These are phyloP conservation scores for Terfezia claveryi DNA, from an alignment of 495 filamentous ascomycete species.

Conservation along the genomic window DNA sequence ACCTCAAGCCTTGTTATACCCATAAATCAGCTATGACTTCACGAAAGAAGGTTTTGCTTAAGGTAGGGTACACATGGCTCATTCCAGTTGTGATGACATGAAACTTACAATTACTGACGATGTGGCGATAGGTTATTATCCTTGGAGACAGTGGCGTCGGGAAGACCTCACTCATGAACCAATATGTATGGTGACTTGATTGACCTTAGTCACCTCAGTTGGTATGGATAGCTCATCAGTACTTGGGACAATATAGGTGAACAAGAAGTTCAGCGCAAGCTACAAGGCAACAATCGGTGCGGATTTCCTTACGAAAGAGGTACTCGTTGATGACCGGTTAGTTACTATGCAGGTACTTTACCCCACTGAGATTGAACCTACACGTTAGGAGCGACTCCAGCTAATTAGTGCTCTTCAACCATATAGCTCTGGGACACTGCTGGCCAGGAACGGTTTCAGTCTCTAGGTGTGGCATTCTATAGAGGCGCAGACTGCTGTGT, in stretches of 20 bases:
- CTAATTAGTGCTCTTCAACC: not conserved
- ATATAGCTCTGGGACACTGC: slow-evolving; percentile 90
- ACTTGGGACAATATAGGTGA: slow-evolving; percentile 47
- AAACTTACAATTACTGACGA: not conserved
- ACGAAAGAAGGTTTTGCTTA: slow-evolving; percentile 90
- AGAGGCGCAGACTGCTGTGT: slow-evolving; percentile 97
- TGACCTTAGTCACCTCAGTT: not conserved
- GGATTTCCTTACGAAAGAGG: slow-evolving; percentile 96
- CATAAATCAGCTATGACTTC: slow-evolving; percentile 41
- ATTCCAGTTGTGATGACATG: not conserved
- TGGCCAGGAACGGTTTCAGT: slow-evolving; percentile 94
- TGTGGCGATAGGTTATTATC: slow-evolving; percentile 64
- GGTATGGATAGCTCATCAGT: not conserved
- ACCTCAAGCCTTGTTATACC: slow-evolving; percentile 19
- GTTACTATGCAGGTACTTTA: slow-evolving; percentile 84
- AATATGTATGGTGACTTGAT: slow-evolving; percentile 61
- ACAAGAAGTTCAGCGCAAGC: slow-evolving; percentile 98
- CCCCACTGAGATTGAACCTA: not conserved
- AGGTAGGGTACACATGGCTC: slow-evolving; percentile 32
- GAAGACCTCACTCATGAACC: slow-evolving; percentile 99
- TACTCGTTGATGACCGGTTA: slow-evolving; percentile 84
- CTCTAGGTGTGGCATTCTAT: slow-evolving; percentile 93
- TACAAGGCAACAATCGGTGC: slow-evolving; percentile 99
- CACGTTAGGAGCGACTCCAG: not conserved
- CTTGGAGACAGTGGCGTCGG: slow-evolving; percentile 94